These are phyloP conservation scores for Telfairia occidentalis DNA, from an alignment of 331 rosid genomes.

Conservation along the genomic window DNA sequence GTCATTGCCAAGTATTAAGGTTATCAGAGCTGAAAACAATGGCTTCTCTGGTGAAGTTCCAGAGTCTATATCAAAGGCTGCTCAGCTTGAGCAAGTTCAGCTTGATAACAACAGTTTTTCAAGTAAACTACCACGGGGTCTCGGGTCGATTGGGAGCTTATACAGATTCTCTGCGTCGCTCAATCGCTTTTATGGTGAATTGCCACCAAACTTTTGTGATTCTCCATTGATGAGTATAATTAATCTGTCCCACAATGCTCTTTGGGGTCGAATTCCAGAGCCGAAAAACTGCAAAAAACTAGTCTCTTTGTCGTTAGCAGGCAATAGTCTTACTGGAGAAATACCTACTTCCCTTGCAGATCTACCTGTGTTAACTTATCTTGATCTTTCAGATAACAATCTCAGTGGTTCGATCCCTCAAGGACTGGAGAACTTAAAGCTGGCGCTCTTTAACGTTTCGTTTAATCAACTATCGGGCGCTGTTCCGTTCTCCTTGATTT, in stretches of 20 bases:
- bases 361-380: constrained; percentile 82
- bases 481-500: constrained; percentile 70
- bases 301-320: constrained; percentile 77
- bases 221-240: constrained; percentile 94
- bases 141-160: constrained; percentile 63
- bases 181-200: constrained; percentile 58
- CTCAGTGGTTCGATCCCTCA: constrained; percentile 82
- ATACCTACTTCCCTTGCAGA: constrained; percentile 68
- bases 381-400: constrained; percentile 87
- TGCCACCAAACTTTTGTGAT: constrained; percentile 78
- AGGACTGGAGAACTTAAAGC: constrained; percentile 85
- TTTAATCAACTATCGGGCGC: constrained; percentile 74
- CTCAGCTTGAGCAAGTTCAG: constrained; percentile 85
- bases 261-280: constrained; percentile 76
- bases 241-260: constrained; percentile 74
- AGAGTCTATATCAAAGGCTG: constrained; percentile 59
- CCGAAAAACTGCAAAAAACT: constrained; percentile 62
- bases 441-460: constrained; percentile 91
- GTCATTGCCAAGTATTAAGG: constrained; percentile 77
- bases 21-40: constrained; percentile 83
- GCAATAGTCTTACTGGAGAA: constrained; percentile 54
- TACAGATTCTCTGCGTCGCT: constrained; percentile 91
- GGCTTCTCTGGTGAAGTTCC: constrained; percentile 68
- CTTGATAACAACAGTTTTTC: constrained; percentile 67
- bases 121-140: constrained; percentile 62